A percentile compares a stretch with the other conserved stretches of the same genome.
Conservation (phyloP, 148 eudicot genomes). For the Chenopodium album region DNA sequence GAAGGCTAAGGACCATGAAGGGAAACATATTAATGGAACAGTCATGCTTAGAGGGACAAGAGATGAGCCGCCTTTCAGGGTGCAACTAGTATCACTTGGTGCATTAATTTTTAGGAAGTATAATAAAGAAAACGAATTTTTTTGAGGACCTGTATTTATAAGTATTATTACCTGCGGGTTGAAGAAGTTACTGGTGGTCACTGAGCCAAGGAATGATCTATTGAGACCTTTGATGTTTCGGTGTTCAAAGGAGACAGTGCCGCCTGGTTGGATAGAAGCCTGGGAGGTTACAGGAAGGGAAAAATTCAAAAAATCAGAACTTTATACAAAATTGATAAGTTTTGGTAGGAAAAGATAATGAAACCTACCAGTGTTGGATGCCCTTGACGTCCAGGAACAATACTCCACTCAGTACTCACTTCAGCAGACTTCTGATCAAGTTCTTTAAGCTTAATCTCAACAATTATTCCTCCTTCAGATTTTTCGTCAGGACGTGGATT, state of each 20-base stretch:
- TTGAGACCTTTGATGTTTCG: constrained; percentile 85
- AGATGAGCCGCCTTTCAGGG: not conserved
- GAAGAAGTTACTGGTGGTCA: constrained; percentile 89
- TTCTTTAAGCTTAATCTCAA: constrained; percentile 94
- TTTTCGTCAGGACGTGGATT: constrained; percentile 94
- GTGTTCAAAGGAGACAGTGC: constrained; percentile 91
- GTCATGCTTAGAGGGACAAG: not conserved
- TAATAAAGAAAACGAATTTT: no score
- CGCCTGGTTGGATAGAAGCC: constrained; percentile 98
- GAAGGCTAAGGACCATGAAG: not conserved
- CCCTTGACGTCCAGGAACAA: constrained; percentile 91
- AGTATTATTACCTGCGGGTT: constrained; percentile 76
- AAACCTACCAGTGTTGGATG: constrained; percentile 83
- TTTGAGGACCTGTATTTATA: not conserved
- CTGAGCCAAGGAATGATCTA: constrained; percentile 85
- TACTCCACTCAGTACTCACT: constrained; percentile 97
- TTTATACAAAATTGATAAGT: not conserved
- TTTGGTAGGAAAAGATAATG: constrained; percentile 7
- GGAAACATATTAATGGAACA: not conserved
- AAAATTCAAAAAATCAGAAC: not conserved
- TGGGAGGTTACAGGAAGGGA: constrained; percentile 24
- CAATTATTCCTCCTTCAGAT: constrained; percentile 91
- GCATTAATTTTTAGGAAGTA: not conserved
- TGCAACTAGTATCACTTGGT: not conserved
- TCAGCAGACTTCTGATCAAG: constrained; percentile 92